These are phyloP conservation scores for Amphichorda felina DNA, from an alignment of 2,329 filamentous ascomycete genomes.

Conservation along the genomic window DNA sequence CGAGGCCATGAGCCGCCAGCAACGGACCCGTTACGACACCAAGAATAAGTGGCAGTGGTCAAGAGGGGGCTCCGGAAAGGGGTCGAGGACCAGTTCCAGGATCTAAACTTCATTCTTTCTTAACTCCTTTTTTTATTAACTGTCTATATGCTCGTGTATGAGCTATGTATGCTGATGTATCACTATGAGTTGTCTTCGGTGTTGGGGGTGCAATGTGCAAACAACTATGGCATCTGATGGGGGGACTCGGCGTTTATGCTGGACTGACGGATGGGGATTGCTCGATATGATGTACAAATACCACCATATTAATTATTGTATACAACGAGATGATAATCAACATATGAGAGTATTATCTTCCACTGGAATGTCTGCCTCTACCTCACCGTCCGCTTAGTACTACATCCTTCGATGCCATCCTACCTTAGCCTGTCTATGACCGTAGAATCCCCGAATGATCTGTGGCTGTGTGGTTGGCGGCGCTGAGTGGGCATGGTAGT, in stretches of 20 bases:
- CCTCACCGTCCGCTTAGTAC: too few relatives aligned
- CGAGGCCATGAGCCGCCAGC: conserved; percentile 16
- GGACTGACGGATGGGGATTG: too few relatives aligned
- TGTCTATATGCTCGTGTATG: background rate
- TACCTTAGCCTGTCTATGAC: too few relatives aligned
- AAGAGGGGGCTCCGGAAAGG: conserved; percentile 9
- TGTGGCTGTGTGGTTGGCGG: too few relatives aligned
- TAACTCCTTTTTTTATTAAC: background rate
- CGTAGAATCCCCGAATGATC: too few relatives aligned
- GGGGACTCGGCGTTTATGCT: background rate
- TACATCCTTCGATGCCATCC: too few relatives aligned
- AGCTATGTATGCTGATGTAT: background rate
- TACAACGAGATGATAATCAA: background rate
- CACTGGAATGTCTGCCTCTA: background rate
- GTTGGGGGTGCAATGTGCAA: background rate
- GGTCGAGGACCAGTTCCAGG: conserved; percentile 10
- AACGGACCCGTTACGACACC: conserved; percentile 8
- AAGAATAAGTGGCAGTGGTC: conserved; percentile 14
- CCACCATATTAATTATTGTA: background rate
- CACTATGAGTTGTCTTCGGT: background rate
- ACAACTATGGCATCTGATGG: background rate
- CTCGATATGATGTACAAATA: background rate
- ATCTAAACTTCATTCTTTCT: background rate
- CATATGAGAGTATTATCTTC: background rate
- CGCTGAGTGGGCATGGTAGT: too few relatives aligned